phyloP scores from a whole-genome alignment of 2,329 filamentous ascomycete species.

The Alternaria sp. region DNA sequence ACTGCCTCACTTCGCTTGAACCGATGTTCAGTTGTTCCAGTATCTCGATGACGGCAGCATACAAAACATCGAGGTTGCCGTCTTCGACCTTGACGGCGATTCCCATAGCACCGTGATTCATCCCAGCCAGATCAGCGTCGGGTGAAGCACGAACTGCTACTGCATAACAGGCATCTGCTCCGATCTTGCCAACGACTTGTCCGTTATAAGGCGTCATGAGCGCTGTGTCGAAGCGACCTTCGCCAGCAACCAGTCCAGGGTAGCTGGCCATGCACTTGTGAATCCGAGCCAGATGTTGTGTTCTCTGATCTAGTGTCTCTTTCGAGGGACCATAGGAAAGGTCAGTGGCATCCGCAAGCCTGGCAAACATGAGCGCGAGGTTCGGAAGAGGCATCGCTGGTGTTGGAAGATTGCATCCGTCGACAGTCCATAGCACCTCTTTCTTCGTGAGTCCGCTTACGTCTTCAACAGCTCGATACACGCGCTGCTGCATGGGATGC shows the following conservation, averaged over 20 bases:
- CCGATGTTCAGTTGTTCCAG: constrained; percentile 54
- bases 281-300: not conserved
- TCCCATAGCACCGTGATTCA: constrained; percentile 36
- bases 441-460: not conserved
- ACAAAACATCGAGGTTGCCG: constrained; percentile 54
- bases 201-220: constrained; percentile 52
- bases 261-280: constrained; percentile 49
- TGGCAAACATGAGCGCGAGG: constrained; percentile 1
- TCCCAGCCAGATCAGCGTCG: constrained; percentile 5
- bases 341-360: not conserved
- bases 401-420: not conserved
- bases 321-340: not conserved
- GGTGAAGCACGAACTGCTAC: constrained; percentile 48
- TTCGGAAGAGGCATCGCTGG: not conserved
- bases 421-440: not conserved
- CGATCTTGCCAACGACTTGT: constrained; percentile 55
- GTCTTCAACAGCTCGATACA: constrained; percentile 47
- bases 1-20: constrained; percentile 5
- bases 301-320: not conserved
- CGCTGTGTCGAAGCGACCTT: constrained; percentile 56
- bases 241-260: constrained; percentile 55
- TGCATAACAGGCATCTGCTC: constrained; percentile 59
- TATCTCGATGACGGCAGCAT: constrained; percentile 54
- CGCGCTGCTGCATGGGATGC: constrained; percentile 39
- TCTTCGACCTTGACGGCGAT: constrained; percentile 60